Percentiles rank a stretch among this genome's conserved stretches.
Conservation (phyloP, 2,329 filamentous ascomycete species). For the Aspergillus pseudoglaucus region DNA sequence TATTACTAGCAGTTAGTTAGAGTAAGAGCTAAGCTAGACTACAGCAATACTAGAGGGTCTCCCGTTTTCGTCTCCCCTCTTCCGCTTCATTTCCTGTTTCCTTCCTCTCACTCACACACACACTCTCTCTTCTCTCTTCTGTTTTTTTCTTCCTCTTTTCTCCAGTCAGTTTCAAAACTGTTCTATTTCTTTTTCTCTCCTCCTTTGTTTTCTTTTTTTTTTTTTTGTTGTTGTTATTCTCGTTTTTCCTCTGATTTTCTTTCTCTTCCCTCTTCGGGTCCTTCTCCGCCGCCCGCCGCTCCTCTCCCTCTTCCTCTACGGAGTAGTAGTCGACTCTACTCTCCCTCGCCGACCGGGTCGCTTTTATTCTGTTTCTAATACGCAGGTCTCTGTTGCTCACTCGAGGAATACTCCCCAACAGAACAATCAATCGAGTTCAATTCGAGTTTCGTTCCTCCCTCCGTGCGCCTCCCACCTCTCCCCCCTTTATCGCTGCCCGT, state of each 20-base stretch:
- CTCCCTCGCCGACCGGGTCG: too few relatives aligned
- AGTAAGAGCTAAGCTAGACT: neutral
- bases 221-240: conserved; percentile 6
- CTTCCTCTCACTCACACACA: conserved; percentile 8
- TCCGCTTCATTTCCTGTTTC: conserved; percentile 4
- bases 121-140: conserved; percentile 8
- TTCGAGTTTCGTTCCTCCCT: conserved; percentile 10
- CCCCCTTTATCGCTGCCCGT: conserved; percentile 9
- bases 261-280: too few relatives aligned
- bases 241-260: conserved; percentile 7
- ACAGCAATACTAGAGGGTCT: neutral
- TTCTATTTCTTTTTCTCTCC: conserved; percentile 9
- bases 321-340: conserved; percentile 1
- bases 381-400: too few relatives aligned
- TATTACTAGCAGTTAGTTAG: neutral
- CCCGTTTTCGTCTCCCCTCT: neutral
- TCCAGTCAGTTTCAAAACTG: conserved; percentile 1
- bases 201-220: conserved; percentile 11
- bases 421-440: conserved; percentile 6
- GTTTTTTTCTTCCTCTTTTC: conserved; percentile 6
- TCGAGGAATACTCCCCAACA: conserved; percentile 7
- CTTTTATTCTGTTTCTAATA: too few relatives aligned
- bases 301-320: too few relatives aligned
- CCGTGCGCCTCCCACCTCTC: neutral
- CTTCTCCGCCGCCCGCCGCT: too few relatives aligned